Base-by-base conservation (phyloP, 441 rosid species). In the Capsella rubella region DNA sequence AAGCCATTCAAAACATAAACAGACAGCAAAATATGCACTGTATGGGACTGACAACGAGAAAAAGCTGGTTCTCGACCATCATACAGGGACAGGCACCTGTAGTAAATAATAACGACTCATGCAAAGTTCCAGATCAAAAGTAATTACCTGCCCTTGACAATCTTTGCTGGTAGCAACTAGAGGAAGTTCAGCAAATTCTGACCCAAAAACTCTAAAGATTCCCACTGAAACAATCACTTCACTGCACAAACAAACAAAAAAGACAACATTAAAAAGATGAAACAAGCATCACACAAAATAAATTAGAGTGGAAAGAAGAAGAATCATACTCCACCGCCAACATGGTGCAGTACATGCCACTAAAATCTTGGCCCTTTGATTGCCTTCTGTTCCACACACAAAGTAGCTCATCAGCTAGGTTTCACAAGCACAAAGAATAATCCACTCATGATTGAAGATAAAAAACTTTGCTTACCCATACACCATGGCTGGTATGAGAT, bases 181-280 rank as follows among this genome's bases (percentile, higher is more conserved):
- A 70, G 99, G 99, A 71, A 94, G 87, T 76, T 94, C 99, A 4
- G 99, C 99, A 78, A 90, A 73, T 53, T 94, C 97, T 66, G 78
- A 76, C 71, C 97, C 97, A 14, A 94, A 90, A 64, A 94, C 74
- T 70, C 99, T 84, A 64, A 92, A 82, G 65, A 88, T 83, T 72
- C 93, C 99, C 12, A 88, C 91, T 6, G 94, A 89, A 35, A 90
- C 95, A 2, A 92, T 86, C 67, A 80, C 97, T 62, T 85, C 86
- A 82, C 97, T 94, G 85, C 86, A 82, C 35, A 72, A 47, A 27
- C 18, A 32, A 54, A 74, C 28, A 49, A 47, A 70, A 60, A 35
- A 61, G 62, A 8, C 29, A 25, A 8, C 7, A 28, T 13, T 6
- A 53, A 6, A 37, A 32, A 15, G 28, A 64, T 34, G 66, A 37